Evolutionary conservation across 768 basidiomycete genomes (phyloP).

Genomic region (Dentipellis sp.): DNA sequence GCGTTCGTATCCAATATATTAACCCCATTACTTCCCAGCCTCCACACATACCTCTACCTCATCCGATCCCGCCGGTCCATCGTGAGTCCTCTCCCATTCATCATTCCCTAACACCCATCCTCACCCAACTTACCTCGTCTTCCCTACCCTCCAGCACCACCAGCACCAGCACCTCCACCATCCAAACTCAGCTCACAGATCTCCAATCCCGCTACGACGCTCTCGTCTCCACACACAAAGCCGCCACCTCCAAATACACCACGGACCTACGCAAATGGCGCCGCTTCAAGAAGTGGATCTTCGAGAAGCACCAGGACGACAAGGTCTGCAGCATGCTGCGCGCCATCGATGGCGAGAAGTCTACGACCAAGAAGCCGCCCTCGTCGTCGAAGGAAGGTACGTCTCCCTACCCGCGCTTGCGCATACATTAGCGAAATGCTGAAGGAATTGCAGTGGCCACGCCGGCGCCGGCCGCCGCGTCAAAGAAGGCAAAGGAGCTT

Average conservation of each 20-base stretch:
- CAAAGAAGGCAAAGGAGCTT: no score
- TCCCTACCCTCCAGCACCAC: not conserved
- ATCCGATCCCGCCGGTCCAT: no score
- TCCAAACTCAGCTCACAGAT: not conserved
- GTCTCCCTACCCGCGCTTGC: not conserved
- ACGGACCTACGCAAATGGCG: constrained; percentile 2
- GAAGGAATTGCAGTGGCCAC: not conserved
- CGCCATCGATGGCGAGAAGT: constrained; percentile 1
- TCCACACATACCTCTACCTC: no score
- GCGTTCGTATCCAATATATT: no score
- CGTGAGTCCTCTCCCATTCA: no score
- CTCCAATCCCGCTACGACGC: not conserved
- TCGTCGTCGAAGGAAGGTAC: not conserved
- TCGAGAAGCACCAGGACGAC: not conserved
- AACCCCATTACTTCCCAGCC: no score
- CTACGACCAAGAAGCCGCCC: not conserved
- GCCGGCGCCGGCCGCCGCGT: no score
- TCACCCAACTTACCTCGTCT: not conserved
- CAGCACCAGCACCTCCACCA: not conserved
- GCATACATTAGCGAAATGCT: not conserved
- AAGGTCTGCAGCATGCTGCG: not conserved
- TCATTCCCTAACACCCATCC: no score
- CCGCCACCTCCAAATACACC: not conserved
- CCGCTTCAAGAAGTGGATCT: constrained; percentile 7
- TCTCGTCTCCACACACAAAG: not conserved